Evolutionary conservation across 129 eudicot genomes (phyloP), one percentile per base, ranked within the genome.

Genomic region (Scalesia atractyloides): DNA sequence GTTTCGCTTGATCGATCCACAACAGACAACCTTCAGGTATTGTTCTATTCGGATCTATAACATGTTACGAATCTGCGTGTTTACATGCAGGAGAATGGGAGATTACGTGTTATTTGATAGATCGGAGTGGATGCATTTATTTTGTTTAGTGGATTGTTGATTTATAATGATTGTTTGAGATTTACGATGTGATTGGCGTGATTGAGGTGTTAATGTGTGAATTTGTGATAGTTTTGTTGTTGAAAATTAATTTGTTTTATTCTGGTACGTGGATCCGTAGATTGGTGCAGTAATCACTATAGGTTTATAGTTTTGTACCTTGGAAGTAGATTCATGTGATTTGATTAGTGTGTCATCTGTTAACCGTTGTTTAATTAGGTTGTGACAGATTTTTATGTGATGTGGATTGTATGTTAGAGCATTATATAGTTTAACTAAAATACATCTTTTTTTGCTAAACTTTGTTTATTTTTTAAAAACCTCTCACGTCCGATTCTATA

Each of bases 1-100:
- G 59, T 70, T 54, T 71, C 22, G 71, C 30, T 72, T 82, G 76
- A 77, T 79, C 75, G 73, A 76, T 79, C 65, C 39, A 49, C 43
- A 51, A 73, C 56, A 54, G 80, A 66, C 52, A 13, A 54, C 36
- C 7, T 70, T 65, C 20, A 53, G 68, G 49, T 78, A 66, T 75
- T 76, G 82, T 81, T 59, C 70, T 61, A 22, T 16, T 22, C 61
- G 86, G 92, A 84, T 77, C 76, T 66, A 7, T 9, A 68, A 47
- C 2, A 75, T 62, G 73, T 36, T 34, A 20, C 47, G 81, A 39
- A 46, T 74, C 74, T 34, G 61, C 12, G 48, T 44, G 68, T 60
- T 54, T 60, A 39, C 67, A 26, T 81, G 75, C 44, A 68, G 17
- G 76, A 59, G 60, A 8, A 46, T 37, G 15, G 22, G 10, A 30